Evolutionary conservation across 176 grass and related monocot species (phyloP).

Genomic region (Cocos nucifera): DNA sequence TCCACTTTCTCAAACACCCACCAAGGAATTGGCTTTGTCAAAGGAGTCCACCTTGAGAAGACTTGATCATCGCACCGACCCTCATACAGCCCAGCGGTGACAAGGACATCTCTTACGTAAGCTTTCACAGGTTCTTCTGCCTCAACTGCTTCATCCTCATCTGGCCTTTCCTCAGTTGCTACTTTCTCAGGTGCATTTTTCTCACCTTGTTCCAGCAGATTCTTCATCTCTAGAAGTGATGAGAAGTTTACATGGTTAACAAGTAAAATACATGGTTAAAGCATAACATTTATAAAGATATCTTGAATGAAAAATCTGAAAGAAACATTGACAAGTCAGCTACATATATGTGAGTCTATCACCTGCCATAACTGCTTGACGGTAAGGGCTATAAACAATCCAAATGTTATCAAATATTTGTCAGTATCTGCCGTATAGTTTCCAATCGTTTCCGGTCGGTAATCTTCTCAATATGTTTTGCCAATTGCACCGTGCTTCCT

Average conservation of each 20-base stretch:
- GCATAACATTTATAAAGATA: background rate
- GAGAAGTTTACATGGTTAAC: background rate
- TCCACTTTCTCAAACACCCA: conserved; percentile 55
- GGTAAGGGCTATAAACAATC: too few relatives aligned
- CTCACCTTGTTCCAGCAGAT: conserved; percentile 22
- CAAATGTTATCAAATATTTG: too few relatives aligned
- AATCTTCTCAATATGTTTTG: too few relatives aligned
- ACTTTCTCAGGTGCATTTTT: conserved; percentile 18
- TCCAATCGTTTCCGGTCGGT: too few relatives aligned
- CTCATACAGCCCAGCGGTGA: conserved; percentile 40
- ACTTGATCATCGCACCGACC: conserved; percentile 8
- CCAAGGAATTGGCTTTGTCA: conserved; percentile 44
- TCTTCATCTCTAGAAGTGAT: conserved; percentile 28
- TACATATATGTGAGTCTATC: too few relatives aligned
- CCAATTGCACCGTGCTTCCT: too few relatives aligned
- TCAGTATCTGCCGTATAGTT: too few relatives aligned
- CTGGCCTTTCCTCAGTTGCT: conserved; percentile 13
- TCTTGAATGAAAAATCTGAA: background rate
- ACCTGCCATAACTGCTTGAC: too few relatives aligned
- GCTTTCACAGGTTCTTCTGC: conserved; percentile 38
- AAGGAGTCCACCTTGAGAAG: conserved; percentile 16
- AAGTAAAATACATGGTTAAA: background rate
- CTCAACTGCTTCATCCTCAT: conserved; percentile 10
- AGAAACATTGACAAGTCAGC: too few relatives aligned
- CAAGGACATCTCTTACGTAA: conserved; percentile 50